Conservation (phyloP, 2,329 filamentous ascomycete genomes). For the Zasmidium citrigriseum region DNA sequence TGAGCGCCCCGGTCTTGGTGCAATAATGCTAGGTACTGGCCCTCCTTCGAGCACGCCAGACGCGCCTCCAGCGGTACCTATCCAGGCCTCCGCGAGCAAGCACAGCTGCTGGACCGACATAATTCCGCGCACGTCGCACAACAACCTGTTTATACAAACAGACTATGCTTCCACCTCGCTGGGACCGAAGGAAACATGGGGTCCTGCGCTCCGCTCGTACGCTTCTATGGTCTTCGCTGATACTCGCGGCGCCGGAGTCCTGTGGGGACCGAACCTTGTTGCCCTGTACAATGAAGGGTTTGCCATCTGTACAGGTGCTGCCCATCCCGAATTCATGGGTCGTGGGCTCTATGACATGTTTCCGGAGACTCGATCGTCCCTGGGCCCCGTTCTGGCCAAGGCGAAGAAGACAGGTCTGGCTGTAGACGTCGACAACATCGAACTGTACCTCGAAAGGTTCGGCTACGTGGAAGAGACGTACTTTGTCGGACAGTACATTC, state of each 20-base stretch:
- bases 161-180: no score
- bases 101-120: no score
- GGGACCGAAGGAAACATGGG: slow-evolving; percentile 18
- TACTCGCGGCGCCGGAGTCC: slow-evolving; percentile 18
- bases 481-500: slow-evolving; percentile 25
- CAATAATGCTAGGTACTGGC: no score
- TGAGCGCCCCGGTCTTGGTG: no score
- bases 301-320: slow-evolving; percentile 29
- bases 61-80: no score
- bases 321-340: slow-evolving; percentile 28
- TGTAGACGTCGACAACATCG: slow-evolving; percentile 20
- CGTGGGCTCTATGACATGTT: slow-evolving; percentile 18
- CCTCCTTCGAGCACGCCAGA: no score
- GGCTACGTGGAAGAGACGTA: slow-evolving; percentile 26
- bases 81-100: no score
- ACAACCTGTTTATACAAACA: no score
- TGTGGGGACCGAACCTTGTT: slow-evolving; percentile 34
- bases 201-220: slow-evolving; percentile 22
- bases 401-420: slow-evolving; percentile 12
- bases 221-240: slow-evolving; percentile 25
- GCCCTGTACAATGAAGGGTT: slow-evolving; percentile 43
- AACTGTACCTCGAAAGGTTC: slow-evolving; percentile 15
- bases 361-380: background rate
- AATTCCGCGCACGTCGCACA: no score
- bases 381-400: background rate